Conservation (phyloP, 2,329 filamentous ascomycete species). For the Zasmidium cellare region DNA sequence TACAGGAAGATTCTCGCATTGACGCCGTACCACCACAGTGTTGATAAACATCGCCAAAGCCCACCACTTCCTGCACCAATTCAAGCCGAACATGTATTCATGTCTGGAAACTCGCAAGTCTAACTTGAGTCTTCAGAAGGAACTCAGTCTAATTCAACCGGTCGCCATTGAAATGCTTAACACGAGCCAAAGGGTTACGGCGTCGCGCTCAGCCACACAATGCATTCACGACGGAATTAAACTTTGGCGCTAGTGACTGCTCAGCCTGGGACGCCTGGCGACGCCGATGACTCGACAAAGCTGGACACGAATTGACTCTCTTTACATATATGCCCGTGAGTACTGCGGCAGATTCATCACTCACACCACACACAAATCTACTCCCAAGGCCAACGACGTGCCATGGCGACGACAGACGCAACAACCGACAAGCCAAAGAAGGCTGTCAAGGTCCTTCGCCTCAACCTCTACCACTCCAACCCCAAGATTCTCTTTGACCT, state of each 20-base stretch:
- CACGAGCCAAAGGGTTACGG: too few relatives aligned
- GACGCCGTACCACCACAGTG: too few relatives aligned
- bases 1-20: too few relatives aligned
- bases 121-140: too few relatives aligned
- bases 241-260: background rate
- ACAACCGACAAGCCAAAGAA: background rate
- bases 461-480: background rate
- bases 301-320: background rate
- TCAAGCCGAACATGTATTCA: too few relatives aligned
- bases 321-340: background rate
- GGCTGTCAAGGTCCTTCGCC: background rate
- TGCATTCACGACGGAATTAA: background rate
- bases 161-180: too few relatives aligned
- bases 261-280: background rate
- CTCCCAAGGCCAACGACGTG: background rate
- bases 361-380: too few relatives aligned
- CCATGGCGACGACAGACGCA: background rate
- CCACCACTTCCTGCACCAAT: too few relatives aligned
- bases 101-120: too few relatives aligned
- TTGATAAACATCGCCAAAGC: too few relatives aligned
- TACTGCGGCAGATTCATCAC: too few relatives aligned
- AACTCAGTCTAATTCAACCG: too few relatives aligned
- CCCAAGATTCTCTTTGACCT: background rate
- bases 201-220: background rate
- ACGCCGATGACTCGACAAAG: background rate